Evolutionary conservation across 768 basidiomycete species (phyloP), one percentile per base, ranked within the genome.

Genomic region (Tephrocybe sp.): DNA sequence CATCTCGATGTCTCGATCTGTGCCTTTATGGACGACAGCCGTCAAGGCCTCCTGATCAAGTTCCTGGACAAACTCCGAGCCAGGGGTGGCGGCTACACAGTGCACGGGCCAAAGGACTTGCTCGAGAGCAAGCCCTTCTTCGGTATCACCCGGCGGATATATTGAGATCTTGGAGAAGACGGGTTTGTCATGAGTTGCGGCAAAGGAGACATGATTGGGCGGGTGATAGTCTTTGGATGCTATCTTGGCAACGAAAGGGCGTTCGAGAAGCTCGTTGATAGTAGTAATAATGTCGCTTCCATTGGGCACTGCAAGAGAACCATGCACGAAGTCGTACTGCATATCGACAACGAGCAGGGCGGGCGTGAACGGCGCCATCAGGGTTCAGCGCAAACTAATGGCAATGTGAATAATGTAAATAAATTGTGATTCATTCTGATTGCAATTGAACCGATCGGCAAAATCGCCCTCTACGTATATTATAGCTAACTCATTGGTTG

Each of bases 31-130:
- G 13, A 79, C 63, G 31, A 82, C 65, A 9, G 70, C 65, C 30
- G 78, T 74, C 36, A 77, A 65, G 34, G 60, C 60, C 28, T 61
- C 61, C 22, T 67, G 63, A 42, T 71, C 58, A n/a, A 92, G 58
- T 21, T 74, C 78, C 2, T 71, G 60, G 24, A 87, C 81, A 35
- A 92, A 74, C 56, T 82, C 78, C 15, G 79, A 77, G 1, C 91
- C 91, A 1, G 58, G 67, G 0, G 77, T 76, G 37, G 72, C 72
- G 44, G 77, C 78, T 19, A 91, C 77, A 57, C 90, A 92, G 62
- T 92, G 91, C 55, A 82, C 82, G 0, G 91, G 90, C 91, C 91
- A 93, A 26, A 92, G 67, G 22, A 79, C 76, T 64, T 88, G 86
- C 34, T 73, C 63, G 51, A 67, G 56, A 28, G 69, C 67, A 16